Evolutionary conservation across 2,329 filamentous ascomycete species (phyloP).

Genomic region (Penicillium sp.): DNA sequence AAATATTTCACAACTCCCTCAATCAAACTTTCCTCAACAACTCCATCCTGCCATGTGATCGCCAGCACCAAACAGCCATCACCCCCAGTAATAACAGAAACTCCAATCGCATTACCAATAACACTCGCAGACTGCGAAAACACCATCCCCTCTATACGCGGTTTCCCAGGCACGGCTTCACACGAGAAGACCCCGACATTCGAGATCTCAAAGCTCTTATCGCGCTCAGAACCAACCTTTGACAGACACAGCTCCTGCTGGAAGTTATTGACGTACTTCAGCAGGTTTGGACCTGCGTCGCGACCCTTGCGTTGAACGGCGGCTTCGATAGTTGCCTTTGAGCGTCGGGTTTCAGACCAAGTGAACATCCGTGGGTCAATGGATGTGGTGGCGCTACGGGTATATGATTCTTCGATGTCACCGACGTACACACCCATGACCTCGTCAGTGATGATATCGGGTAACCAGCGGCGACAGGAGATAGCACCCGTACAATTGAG

Average conservation of each 20-base stretch:
- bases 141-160: constrained; percentile 48
- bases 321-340: constrained; percentile 38
- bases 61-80: constrained; percentile 52
- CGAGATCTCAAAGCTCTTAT: constrained; percentile 52
- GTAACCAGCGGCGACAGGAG: constrained; percentile 48
- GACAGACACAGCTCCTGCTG: constrained; percentile 44
- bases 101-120: constrained; percentile 45
- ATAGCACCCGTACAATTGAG: constrained; percentile 45
- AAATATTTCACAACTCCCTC: constrained; percentile 20
- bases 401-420: constrained; percentile 42
- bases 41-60: constrained; percentile 50
- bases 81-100: constrained; percentile 52
- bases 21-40: constrained; percentile 40
- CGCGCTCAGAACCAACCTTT: constrained; percentile 48
- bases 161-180: constrained; percentile 19
- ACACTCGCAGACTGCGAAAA: constrained; percentile 55
- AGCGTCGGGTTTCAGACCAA: constrained; percentile 43
- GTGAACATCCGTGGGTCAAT: constrained; percentile 29
- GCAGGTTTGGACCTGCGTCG: constrained; percentile 45
- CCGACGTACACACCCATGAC: constrained; percentile 48
- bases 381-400: constrained; percentile 27
- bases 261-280: constrained; percentile 51
- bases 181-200: constrained; percentile 51
- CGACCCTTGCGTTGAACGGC: constrained; percentile 37
- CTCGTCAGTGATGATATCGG: constrained; percentile 42